phyloP scores from a whole-genome alignment of 169 alveolate species.

The Perkinsus marinus region DNA sequence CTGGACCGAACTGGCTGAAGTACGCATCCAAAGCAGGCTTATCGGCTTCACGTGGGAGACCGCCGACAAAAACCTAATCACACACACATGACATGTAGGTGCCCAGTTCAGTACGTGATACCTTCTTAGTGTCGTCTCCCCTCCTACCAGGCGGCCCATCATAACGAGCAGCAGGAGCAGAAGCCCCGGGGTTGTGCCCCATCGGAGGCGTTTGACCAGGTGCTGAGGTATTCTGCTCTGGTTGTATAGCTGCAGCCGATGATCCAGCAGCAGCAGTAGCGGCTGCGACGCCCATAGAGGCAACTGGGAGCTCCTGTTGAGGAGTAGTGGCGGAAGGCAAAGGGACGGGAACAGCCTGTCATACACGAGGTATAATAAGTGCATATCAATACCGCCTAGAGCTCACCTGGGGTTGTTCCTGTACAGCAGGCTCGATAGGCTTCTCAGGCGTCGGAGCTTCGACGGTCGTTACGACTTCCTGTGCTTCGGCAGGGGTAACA shows the following conservation, averaged over 20 bases:
- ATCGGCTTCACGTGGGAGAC: slow-evolving; percentile 56
- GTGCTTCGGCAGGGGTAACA: too few species aligned
- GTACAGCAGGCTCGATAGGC: not conserved
- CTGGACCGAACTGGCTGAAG: slow-evolving; percentile 36
- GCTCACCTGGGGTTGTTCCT: not conserved
- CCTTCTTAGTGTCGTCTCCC: not conserved
- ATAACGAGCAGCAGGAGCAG: not conserved
- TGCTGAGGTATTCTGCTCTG: not conserved
- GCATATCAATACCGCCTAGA: too few species aligned
- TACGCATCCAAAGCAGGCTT: slow-evolving; percentile 46
- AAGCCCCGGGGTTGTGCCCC: not conserved
- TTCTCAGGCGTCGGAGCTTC: not conserved
- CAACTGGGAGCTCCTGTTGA: too few species aligned
- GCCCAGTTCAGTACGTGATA: not conserved
- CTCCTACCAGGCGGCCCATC: not conserved
- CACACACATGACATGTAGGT: not conserved
- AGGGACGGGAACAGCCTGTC: too few species aligned
- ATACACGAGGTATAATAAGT: too few species aligned
- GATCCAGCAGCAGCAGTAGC: too few species aligned
- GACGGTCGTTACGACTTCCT: not conserved
- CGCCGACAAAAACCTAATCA: slow-evolving; percentile 58
- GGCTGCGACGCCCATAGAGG: too few species aligned
- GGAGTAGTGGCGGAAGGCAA: too few species aligned
- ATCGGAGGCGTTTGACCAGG: too few species aligned
- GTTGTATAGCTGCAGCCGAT: not conserved